A percentile compares a stretch with the other conserved stretches of the same genome.
Conservation (phyloP, 2,329 filamentous ascomycete genomes). For the Penicillium thymicola region DNA sequence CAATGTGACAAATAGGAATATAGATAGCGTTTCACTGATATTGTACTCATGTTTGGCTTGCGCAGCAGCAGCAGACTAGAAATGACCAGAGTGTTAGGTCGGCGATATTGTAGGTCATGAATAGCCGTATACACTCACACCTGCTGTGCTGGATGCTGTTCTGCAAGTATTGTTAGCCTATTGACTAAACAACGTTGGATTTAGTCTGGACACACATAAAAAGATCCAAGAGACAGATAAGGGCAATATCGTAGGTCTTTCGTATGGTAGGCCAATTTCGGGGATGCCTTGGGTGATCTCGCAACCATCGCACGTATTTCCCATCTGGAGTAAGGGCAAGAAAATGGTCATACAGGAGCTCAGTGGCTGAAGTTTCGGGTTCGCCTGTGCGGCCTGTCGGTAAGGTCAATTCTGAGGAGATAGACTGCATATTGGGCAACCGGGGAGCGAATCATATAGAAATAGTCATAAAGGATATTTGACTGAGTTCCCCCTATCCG, state of each 20-base stretch:
- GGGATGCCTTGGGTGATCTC: slow-evolving; percentile 30
- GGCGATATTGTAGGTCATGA: neutral
- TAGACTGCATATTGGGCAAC: slow-evolving; percentile 14
- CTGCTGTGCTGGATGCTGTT: slow-evolving; percentile 36
- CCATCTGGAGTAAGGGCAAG: slow-evolving; percentile 32
- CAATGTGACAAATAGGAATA: slow-evolving; percentile 33
- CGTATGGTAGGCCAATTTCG: slow-evolving; percentile 31
- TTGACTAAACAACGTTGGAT: too few species aligned
- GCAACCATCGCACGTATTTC: slow-evolving; percentile 30
- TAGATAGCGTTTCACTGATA: slow-evolving; percentile 25
- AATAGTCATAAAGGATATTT: neutral
- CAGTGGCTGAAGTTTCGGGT: slow-evolving; percentile 10
- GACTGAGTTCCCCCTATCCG: neutral
- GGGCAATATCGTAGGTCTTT: slow-evolving; percentile 28
- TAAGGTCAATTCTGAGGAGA: neutral
- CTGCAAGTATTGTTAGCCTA: slow-evolving; percentile 20
- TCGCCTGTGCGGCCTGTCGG: slow-evolving; percentile 8
- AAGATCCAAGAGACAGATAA: slow-evolving; percentile 33
- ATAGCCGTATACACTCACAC: slow-evolving; percentile 22
- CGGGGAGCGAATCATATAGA: neutral
- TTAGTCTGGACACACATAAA: slow-evolving; percentile 27
- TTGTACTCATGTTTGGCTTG: slow-evolving; percentile 27
- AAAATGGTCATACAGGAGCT: slow-evolving; percentile 22
- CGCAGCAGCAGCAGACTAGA: slow-evolving; percentile 30
- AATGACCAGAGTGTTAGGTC: neutral